Conservation (phyloP, 768 basidiomycete species). For the Leucocoprinus sp. region DNA sequence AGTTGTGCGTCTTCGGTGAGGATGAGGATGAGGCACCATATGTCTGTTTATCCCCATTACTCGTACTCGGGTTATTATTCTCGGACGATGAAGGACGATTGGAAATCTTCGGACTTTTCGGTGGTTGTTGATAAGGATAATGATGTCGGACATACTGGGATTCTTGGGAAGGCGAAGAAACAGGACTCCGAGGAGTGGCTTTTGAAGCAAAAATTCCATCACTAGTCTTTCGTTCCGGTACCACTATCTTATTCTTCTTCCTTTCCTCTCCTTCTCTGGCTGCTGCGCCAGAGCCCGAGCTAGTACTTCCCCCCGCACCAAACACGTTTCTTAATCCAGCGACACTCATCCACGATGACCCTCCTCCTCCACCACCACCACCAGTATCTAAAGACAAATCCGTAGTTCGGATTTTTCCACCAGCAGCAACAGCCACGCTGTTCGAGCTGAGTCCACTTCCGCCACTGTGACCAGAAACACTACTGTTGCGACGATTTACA, state of each 20-base stretch:
- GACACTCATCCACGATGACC: not conserved
- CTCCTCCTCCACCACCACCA: too few relatives aligned
- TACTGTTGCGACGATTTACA: not conserved
- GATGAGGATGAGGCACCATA: not conserved
- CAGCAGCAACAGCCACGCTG: not conserved
- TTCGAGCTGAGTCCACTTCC: not conserved
- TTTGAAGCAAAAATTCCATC: slow-evolving; percentile 5
- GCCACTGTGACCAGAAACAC: not conserved
- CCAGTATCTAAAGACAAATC: not conserved
- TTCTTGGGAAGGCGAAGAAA: too few relatives aligned
- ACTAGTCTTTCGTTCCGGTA: not conserved
- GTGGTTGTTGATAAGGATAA: not conserved
- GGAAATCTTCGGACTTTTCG: not conserved
- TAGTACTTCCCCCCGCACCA: not conserved
- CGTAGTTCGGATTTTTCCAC: not conserved
- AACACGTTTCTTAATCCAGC: not conserved
- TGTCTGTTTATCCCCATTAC: not conserved
- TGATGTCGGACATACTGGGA: not conserved
- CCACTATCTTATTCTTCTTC: not conserved
- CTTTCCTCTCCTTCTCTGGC: not conserved
- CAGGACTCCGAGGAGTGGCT: not conserved
- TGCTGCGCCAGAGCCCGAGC: not conserved
- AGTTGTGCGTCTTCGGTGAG: slow-evolving; percentile 6
- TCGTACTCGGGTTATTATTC: not conserved
- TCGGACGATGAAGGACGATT: too few relatives aligned